Base-by-base conservation (phyloP, 164 flowering plant genomes). In the Brasenia schreberi region DNA sequence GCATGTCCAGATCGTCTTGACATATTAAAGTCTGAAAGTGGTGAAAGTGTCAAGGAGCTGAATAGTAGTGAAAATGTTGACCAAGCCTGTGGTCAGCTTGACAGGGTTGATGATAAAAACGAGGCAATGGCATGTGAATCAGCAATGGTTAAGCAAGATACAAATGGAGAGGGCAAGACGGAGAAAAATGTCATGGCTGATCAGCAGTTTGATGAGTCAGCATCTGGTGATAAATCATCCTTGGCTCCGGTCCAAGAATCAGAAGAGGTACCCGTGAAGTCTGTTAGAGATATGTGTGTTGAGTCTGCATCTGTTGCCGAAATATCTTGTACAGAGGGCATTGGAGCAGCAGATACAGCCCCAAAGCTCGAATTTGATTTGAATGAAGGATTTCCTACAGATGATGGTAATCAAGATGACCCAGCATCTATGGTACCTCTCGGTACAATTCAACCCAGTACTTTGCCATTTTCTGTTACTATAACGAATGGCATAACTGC, bases 361-460 rank as follows among this genome's bases (percentile, higher is more conserved):
- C 71, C 75, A 67, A 91, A 81, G 78, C 68, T 86, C 68, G 89
- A 81, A 42, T 91, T 94, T 78, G 98, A 94, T 76, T 76, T 94
- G 77, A 91, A 94, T 77, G 97, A 94, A 80, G 96, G 95, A 5
- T 79, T 89, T 56, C 71, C 70, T 68, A 73, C 64, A 1, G 98
- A 94, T 77, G 97, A 94, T 52, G 87, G 79, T 64, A 85, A 72
- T 67, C 76, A 65, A 60, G 83, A 68, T 17, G 95, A 90, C 17
- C 66, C 72, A 33, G 59, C 66, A 5, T 73, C 61, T 1, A 69
- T 81, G 42, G 71, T 62, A 42, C 71, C 64, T 63, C 76, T 66
- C 23, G 9, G n/a, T 61, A 1, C 63, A 7, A 80, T 74, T 65
- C 12, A 80, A 19, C 67, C 73, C 42, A 77, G 80, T 71, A 76